Evolutionary conservation across 768 basidiomycete genomes (phyloP).

Genomic region (Kwoniella europaea): DNA sequence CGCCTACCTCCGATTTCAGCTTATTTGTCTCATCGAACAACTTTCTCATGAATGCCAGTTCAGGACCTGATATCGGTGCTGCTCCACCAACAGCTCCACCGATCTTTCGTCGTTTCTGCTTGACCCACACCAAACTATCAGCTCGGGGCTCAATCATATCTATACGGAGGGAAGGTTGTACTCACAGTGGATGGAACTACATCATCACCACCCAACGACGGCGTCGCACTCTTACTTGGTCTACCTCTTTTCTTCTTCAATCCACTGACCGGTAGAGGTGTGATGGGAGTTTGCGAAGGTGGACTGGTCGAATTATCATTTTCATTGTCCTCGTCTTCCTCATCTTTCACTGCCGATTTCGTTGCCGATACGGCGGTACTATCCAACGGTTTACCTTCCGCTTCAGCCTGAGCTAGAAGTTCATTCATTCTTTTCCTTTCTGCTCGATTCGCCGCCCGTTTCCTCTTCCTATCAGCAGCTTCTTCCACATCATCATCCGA

Average conservation of each 20-base stretch:
- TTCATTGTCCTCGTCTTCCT: slow-evolving; percentile 65
- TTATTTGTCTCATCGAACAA: slow-evolving; percentile 49
- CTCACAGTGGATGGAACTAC: slow-evolving; percentile 29
- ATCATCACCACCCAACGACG: slow-evolving; percentile 45
- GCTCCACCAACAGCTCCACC: slow-evolving; percentile 17
- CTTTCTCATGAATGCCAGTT: slow-evolving; percentile 40
- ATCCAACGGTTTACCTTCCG: slow-evolving; percentile 61
- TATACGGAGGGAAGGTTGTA: background rate
- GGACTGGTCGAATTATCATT: slow-evolving; percentile 5
- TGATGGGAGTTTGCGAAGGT: slow-evolving; percentile 3
- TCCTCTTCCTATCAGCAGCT: slow-evolving; percentile 41
- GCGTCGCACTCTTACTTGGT: slow-evolving; percentile 40
- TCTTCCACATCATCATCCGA: slow-evolving; percentile 57
- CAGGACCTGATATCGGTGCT: slow-evolving; percentile 26
- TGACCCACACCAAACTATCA: background rate
- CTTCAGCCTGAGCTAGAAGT: slow-evolving; percentile 41
- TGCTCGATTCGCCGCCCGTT: slow-evolving; percentile 30
- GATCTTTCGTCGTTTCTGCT: slow-evolving; percentile 53
- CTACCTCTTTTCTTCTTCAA: slow-evolving; percentile 43
- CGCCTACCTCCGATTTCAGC: slow-evolving; percentile 43
- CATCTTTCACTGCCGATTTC: slow-evolving; percentile 64
- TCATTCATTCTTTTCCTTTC: slow-evolving; percentile 45
- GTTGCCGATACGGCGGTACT: slow-evolving; percentile 51
- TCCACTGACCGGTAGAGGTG: slow-evolving; percentile 9
- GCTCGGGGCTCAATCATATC: too few relatives aligned